Evolutionary conservation across 495 filamentous ascomycete species (phyloP), one percentile per base, ranked within the genome.

Genomic region (Thermochaetoides thermophila): DNA sequence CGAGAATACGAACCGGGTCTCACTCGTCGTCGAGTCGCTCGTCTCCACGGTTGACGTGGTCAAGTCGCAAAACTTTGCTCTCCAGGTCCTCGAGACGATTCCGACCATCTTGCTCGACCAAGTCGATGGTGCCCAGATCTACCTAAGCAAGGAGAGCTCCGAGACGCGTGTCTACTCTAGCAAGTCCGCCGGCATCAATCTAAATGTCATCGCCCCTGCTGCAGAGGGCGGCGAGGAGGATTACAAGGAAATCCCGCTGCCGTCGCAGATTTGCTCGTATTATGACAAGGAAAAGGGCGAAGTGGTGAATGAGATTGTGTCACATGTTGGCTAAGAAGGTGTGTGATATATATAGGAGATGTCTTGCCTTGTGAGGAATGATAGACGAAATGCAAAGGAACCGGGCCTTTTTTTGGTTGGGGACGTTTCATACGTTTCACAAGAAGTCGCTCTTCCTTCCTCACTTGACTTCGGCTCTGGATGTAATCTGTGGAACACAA

Each of bases 31-130:
- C 27, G 86, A 95, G 47, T 81, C 76, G 0, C 73, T 99, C 18
- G 83, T 99, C 27, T 87, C 80, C 32, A 78, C 76, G 21, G 73
- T 99, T 32, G 89, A 96, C 46, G 78, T 87, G 27, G 86, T 99
- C 68, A 94, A 93, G 62, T 84, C 74, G 34, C 70, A 80, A 35
- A 86, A 84, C 45, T 94, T 99, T 50, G 84, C 84, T 20, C 61
- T 96, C 13, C 86, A 96, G 58, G 78, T 96, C 19, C 56, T 85
- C 26, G 85, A 82, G 32, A 69, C 62, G 6, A 67, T 91, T 17
- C 89, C 91, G 9, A 95, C 85, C 14, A 57, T 96, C 33, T 58
- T 95, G 32, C 59, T 97, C 30, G 91, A 97, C 53, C 83, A 94
- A 60, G 78, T 95, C 31, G 89, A 97, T 50, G 79, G 84, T 35